A percentile compares a stretch with the other conserved stretches of the same genome.
Evolutionary conservation across 2,329 filamentous ascomycete species (phyloP).

Genomic region (Biscogniauxia sp.): DNA sequence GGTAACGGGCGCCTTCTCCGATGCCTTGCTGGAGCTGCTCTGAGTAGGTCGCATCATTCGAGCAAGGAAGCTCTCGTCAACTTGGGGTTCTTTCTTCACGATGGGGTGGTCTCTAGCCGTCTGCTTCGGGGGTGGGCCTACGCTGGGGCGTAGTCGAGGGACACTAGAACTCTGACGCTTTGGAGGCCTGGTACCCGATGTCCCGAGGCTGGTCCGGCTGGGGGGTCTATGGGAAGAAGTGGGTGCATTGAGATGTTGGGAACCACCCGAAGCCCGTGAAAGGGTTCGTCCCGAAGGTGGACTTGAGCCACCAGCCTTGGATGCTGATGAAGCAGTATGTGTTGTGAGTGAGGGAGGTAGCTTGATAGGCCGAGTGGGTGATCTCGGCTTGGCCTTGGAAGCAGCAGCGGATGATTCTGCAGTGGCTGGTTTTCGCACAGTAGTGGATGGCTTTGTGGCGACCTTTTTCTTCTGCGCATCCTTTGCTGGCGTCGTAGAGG

Average conservation of each 20-base stretch:
- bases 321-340: conserved; percentile 67
- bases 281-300: conserved; percentile 39
- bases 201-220: conserved; percentile 44
- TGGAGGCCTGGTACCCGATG: conserved; percentile 33
- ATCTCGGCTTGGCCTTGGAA: conserved; percentile 61
- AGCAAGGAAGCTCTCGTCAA: conserved; percentile 72
- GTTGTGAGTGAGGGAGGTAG: conserved; percentile 66
- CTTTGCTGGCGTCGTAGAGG: conserved; percentile 36
- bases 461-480: conserved; percentile 32
- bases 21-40: conserved; percentile 63
- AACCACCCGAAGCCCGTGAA: conserved; percentile 39
- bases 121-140: conserved; percentile 60
- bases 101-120: conserved; percentile 46
- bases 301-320: conserved; percentile 43
- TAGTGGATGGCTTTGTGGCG: conserved; percentile 29
- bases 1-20: conserved; percentile 57
- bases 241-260: conserved; percentile 27
- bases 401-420: conserved; percentile 43
- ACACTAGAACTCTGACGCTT: conserved; percentile 46
- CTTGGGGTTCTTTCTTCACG: conserved; percentile 49
- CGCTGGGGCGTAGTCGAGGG: conserved; percentile 47
- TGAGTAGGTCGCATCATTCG: conserved; percentile 79
- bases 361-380: conserved; percentile 66
- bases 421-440: conserved; percentile 43
- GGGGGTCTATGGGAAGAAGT: conserved; percentile 38